Base-by-base conservation (phyloP, 2,329 filamentous ascomycete genomes). In the Didymosphaeria variabile region DNA sequence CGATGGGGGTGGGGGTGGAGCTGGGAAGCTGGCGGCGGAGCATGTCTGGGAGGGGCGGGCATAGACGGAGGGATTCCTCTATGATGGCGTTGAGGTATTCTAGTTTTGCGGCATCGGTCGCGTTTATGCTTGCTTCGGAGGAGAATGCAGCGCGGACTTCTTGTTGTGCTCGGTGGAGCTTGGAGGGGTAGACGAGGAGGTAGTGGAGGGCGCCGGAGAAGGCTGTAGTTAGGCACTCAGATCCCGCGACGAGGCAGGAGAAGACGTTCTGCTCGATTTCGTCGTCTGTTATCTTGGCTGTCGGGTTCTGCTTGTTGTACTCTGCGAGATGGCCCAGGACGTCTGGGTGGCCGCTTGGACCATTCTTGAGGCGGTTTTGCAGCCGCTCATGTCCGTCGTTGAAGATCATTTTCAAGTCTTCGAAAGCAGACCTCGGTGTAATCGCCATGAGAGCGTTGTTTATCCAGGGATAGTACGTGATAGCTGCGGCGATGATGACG, bases 221-320 rank as follows among this genome's bases (percentile, higher is more conserved):
- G 1, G 70, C 60, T 0, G 76, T 78, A 1, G 77, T 77, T 0
- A 73, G 74, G 1, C 76, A 77, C 58, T 80, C 77, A 1, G 70
- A 76, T 6, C 77, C 77, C 1, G 72, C 77, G 21, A 74, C 58
- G 67, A 79, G 72, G 56, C 79, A 72, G 3, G 74, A 32, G 0
- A 67, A 59, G 1, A 68, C 71, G 38, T 70, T 76, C 34, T 67
- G 64, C 31, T 77, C 67, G 45, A 77, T 72, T 58, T 79, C 76
- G 10, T 38, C 32, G 19, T 53, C 50, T 10, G 50, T 40, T 7
- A 53, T 38, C 19, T 34, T 53, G 10, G 32, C 31, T 5, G 36
- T 52, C 3, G 36, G 36, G 36, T 29, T 64, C 38, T 17, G 44
- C 58, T 55, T 59, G 47, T 60, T 66, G 62, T 61, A 57, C 8